A percentile compares a stretch with the other conserved stretches of the same genome.
Evolutionary conservation across 164 flowering plant species (phyloP).

Genomic region (Platanus orientalis): DNA sequence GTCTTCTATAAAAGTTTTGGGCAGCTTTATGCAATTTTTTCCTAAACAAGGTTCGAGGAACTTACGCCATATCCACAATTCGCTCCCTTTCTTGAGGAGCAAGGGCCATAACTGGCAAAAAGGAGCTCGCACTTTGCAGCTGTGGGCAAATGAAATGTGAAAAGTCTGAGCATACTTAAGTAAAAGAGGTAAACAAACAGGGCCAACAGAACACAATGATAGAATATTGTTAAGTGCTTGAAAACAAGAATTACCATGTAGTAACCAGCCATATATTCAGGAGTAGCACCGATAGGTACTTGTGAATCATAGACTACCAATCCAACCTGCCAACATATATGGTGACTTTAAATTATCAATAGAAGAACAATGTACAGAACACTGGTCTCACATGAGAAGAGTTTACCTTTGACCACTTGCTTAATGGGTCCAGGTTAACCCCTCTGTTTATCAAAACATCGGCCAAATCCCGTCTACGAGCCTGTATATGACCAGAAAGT

Average conservation of each 20-base stretch:
- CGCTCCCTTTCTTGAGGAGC: constrained; percentile 95
- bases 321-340: constrained; percentile 65
- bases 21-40: too few relatives aligned
- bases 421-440: constrained; percentile 80
- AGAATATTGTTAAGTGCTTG: not conserved
- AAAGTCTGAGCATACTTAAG: not conserved
- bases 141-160: constrained; percentile 23
- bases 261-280: constrained; percentile 97
- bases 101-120: constrained; percentile 99
- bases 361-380: not conserved
- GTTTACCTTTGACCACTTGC: constrained; percentile 98
- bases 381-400: not conserved
- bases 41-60: constrained; percentile 4
- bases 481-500: constrained; percentile 29
- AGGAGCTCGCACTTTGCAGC: constrained; percentile 97
- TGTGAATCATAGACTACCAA: constrained; percentile 93
- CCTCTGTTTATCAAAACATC: constrained; percentile 91
- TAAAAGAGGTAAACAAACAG: not conserved
- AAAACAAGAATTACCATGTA: constrained; percentile 61
- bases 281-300: constrained; percentile 98
- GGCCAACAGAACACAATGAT: not conserved
- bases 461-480: constrained; percentile 89
- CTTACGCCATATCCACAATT: constrained; percentile 97
- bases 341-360: not conserved
- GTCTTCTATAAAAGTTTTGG: too few relatives aligned